Percentiles rank a stretch among this genome's conserved stretches.
These are phyloP conservation scores for Pseudoscleropodium purum DNA, from an alignment of 225 moss, liverwort and hornwort species.

Conservation along the genomic window DNA sequence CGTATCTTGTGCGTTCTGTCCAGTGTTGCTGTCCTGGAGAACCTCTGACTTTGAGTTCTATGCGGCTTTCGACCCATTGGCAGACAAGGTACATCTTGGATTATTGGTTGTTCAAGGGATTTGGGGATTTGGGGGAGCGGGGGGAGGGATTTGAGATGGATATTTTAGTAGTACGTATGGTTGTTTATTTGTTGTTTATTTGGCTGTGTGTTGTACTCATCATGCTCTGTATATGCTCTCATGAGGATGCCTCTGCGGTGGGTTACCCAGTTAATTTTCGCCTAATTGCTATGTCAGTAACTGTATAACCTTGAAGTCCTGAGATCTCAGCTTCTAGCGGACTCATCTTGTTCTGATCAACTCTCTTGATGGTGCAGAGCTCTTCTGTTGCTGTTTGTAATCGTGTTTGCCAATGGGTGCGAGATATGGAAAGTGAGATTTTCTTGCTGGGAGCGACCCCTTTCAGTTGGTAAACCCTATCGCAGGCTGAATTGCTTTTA, in stretches of 20 bases:
- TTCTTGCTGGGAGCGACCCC: conserved; percentile 89
- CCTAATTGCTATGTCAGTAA: neutral
- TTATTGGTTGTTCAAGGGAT: neutral
- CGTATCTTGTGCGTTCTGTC: conserved; percentile 8
- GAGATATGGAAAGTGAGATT: conserved; percentile 91
- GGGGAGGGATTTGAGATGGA: neutral
- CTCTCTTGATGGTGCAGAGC: conserved; percentile 10
- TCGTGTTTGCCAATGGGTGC: conserved; percentile 84
- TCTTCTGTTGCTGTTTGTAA: conserved; percentile 81
- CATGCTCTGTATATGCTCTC: neutral
- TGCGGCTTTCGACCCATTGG: conserved; percentile 88
- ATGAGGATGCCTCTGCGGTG: neutral
- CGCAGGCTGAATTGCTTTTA: conserved; percentile 15
- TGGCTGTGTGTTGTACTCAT: neutral
- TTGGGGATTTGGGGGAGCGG: neutral
- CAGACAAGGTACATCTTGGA: conserved; percentile 65
- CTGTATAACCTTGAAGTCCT: neutral
- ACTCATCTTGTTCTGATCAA: neutral
- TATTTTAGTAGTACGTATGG: neutral
- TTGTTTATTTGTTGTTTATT: neutral
- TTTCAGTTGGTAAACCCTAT: conserved; percentile 78
- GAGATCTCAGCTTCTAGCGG: neutral
- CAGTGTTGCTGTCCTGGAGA: conserved; percentile 90
- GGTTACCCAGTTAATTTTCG: neutral
- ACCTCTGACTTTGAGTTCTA: conserved; percentile 94